Evolutionary conservation across 2,329 filamentous ascomycete species (phyloP).

Genomic region (Colletotrichum eleusines): DNA sequence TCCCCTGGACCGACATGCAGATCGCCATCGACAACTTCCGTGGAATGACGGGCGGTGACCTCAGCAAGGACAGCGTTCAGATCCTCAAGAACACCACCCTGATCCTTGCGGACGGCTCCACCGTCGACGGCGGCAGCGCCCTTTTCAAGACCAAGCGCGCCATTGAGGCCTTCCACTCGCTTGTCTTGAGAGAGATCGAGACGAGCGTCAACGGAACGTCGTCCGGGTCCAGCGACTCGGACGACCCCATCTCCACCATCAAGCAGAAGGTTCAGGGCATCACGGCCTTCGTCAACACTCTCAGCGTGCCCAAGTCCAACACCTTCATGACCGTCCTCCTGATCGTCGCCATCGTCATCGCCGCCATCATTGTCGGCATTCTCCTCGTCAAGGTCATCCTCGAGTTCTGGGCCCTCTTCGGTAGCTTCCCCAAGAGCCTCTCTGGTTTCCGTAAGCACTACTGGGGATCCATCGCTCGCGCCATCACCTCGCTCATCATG

Average conservation of each 20-base stretch:
- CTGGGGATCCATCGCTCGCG: slow-evolving; percentile 91
- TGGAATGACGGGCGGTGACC: slow-evolving; percentile 83
- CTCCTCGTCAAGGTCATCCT: slow-evolving; percentile 91
- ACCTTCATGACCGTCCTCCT: slow-evolving; percentile 96
- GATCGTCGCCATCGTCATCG: slow-evolving; percentile 88
- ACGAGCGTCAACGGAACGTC: slow-evolving; percentile 58
- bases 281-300: slow-evolving; percentile 83
- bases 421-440: slow-evolving; percentile 83
- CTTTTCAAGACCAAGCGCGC: slow-evolving; percentile 57
- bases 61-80: slow-evolving; percentile 81
- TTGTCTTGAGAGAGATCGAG: slow-evolving; percentile 66
- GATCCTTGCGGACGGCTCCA: slow-evolving; percentile 73
- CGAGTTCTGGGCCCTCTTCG: slow-evolving; percentile 91
- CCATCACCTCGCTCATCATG: slow-evolving; percentile 90
- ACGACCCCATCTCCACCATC: slow-evolving; percentile 40
- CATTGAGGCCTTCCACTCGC: slow-evolving; percentile 57
- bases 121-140: slow-evolving; percentile 51
- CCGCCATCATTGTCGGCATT: slow-evolving; percentile 85
- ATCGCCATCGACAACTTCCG: slow-evolving; percentile 87
- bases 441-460: slow-evolving; percentile 93
- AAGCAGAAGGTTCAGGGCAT: slow-evolving; percentile 76
- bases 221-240: slow-evolving; percentile 45
- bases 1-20: slow-evolving; percentile 87
- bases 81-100: slow-evolving; percentile 82
- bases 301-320: slow-evolving; percentile 88